Conservation (phyloP, 1,139 yeast species). For the Lodderomyces metapsilosis region DNA sequence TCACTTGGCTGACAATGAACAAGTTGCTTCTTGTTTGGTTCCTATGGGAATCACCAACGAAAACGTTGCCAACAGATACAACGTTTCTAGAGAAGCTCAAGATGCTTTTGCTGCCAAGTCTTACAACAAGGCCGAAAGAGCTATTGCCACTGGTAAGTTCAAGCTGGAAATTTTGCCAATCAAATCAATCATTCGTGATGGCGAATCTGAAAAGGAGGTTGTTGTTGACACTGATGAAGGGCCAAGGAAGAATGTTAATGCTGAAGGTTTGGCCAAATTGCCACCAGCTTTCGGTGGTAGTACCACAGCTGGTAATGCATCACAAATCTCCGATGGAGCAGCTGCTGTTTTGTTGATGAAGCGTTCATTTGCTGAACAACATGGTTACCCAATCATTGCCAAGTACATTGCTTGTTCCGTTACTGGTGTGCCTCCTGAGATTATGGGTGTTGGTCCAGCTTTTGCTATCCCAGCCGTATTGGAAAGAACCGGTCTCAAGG, state of each 20-base stretch:
- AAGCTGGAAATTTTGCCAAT: constrained; percentile 85
- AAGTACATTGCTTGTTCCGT: constrained; percentile 37
- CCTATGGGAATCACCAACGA: constrained; percentile 79
- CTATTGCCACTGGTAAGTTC: constrained; percentile 70
- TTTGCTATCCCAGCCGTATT: constrained; percentile 35
- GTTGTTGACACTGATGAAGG: constrained; percentile 82
- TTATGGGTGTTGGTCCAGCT: constrained; percentile 46
- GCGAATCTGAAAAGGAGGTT: constrained; percentile 32
- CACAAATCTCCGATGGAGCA: constrained; percentile 44
- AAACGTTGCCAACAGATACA: constrained; percentile 48
- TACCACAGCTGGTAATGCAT: constrained; percentile 43
- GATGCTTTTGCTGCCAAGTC: constrained; percentile 86
- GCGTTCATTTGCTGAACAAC: constrained; percentile 31
- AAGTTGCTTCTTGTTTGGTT: constrained; percentile 34
- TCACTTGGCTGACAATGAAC: constrained; percentile 28
- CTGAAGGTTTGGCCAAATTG: constrained; percentile 43
- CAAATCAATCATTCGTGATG: constrained; percentile 37
- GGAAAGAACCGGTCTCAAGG: constrained; percentile 13
- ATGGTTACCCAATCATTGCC: constrained; percentile 36
- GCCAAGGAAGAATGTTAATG: constrained; percentile 83
- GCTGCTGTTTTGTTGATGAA: constrained; percentile 37
- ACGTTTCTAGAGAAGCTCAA: constrained; percentile 67
- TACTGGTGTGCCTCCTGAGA: constrained; percentile 38
- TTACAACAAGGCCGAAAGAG: constrained; percentile 77
- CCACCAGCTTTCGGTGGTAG: constrained; percentile 39